Evolutionary conservation across 257 asterid species (phyloP).

Genomic region (Jasminum sambac): DNA sequence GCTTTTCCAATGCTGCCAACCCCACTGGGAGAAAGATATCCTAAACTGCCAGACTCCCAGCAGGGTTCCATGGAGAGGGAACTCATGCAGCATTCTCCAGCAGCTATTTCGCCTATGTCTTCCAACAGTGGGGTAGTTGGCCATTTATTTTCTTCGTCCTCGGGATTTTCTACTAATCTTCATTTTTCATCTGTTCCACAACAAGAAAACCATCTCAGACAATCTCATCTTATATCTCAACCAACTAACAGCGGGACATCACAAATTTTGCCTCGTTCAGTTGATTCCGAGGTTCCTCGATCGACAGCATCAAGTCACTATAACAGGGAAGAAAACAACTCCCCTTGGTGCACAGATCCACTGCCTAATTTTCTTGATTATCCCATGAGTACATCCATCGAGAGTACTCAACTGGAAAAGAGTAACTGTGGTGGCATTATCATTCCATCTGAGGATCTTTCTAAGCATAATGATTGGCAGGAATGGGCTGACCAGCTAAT

Average conservation of each 20-base stretch:
- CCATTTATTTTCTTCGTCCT: conserved; percentile 58
- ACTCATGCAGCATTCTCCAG: conserved; percentile 35
- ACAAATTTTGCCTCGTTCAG: conserved; percentile 34
- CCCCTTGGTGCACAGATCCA: conserved; percentile 61
- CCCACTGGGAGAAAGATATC: conserved; percentile 43
- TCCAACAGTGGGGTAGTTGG: conserved; percentile 57
- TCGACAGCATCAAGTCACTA: conserved; percentile 52
- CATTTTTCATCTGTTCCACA: conserved; percentile 53
- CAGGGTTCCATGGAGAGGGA: conserved; percentile 37
- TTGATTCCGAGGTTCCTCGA: conserved; percentile 46
- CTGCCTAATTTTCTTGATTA: conserved; percentile 58
- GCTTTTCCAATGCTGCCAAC: conserved; percentile 53
- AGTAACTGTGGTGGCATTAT: conserved; percentile 28
- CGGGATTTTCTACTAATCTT: conserved; percentile 59
- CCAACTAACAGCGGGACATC: conserved; percentile 53
- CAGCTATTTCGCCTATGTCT: conserved; percentile 41
- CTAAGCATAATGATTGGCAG: conserved; percentile 58
- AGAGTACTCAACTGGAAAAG: conserved; percentile 45
- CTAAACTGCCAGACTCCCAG: conserved; percentile 39
- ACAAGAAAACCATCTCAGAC: conserved; percentile 47
- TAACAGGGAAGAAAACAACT: conserved; percentile 40
- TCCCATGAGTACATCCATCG: conserved; percentile 44
- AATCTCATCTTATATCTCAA: conserved; percentile 55
- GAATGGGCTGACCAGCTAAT: conserved; percentile 78
- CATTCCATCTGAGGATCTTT: conserved; percentile 50